These are phyloP conservation scores for Hypoxylon sp. DNA, from an alignment of 2,329 filamentous ascomycete species.

Conservation along the genomic window DNA sequence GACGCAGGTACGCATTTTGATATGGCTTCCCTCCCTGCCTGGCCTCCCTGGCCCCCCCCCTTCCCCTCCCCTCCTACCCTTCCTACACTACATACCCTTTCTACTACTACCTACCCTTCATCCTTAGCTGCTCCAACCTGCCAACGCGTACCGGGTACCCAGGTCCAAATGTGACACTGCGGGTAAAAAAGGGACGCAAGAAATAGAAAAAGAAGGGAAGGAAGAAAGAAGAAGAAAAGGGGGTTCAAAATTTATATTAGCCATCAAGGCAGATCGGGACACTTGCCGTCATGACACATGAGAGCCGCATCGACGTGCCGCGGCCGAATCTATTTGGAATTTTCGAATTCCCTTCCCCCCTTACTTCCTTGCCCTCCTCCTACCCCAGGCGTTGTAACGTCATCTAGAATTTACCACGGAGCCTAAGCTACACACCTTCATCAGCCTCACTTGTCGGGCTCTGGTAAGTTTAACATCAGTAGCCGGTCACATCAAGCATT, in stretches of 20 bases:
- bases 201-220: background rate
- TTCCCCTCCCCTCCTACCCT: background rate
- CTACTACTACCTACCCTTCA: background rate
- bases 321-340: conserved; percentile 19
- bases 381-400: conserved; percentile 24
- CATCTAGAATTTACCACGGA: conserved; percentile 20
- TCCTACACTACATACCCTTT: no score
- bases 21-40: background rate
- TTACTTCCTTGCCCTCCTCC: no score
- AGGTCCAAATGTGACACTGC: conserved; percentile 19
- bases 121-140: conserved; percentile 1
- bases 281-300: conserved; percentile 27
- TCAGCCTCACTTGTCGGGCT: conserved; percentile 27
- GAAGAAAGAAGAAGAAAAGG: background rate
- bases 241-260: conserved; percentile 36
- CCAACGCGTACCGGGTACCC: background rate
- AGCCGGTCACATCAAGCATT: conserved; percentile 3
- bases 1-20: conserved; percentile 19
- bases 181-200: background rate
- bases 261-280: conserved; percentile 40
- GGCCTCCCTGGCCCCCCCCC: background rate
- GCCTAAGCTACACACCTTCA: conserved; percentile 13
- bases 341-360: background rate
- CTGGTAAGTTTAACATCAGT: conserved; percentile 4
- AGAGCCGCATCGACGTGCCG: conserved; percentile 21